Percentiles rank a stretch among this genome's conserved stretches.
Evolutionary conservation across 2,329 filamentous ascomycete species (phyloP).

Genomic region (Paecilomyces niveus): DNA sequence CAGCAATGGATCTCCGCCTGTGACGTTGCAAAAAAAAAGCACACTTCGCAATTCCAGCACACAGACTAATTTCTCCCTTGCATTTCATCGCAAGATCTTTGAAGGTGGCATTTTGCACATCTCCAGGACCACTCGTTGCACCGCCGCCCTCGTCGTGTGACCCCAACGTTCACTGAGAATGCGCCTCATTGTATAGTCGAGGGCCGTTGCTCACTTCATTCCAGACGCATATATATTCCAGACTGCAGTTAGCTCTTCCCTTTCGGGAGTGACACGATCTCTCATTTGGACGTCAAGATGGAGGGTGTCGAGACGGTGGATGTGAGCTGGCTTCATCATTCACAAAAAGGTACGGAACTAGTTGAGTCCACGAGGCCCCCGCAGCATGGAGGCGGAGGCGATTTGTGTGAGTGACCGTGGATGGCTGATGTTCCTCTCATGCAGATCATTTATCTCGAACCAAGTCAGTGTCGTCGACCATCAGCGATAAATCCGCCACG

Average conservation of each 20-base stretch:
- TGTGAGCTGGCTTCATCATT: slow-evolving; percentile 85
- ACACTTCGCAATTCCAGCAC: not conserved
- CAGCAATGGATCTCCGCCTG: slow-evolving; percentile 4
- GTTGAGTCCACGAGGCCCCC: not conserved
- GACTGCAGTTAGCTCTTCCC: not conserved
- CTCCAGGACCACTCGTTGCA: not conserved
- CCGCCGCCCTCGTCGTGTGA: not conserved
- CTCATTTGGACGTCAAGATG: slow-evolving; percentile 45
- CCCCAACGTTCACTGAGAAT: not conserved
- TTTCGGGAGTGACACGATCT: not conserved
- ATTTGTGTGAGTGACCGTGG: not conserved
- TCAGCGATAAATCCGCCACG: slow-evolving; percentile 19
- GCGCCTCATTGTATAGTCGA: not conserved
- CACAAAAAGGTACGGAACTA: slow-evolving; percentile 62
- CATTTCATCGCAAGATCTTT: not conserved
- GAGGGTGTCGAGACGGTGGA: slow-evolving; percentile 76
- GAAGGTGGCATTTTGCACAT: not conserved
- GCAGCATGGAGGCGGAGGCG: not conserved
- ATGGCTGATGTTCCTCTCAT: slow-evolving; percentile 1
- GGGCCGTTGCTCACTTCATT: not conserved
- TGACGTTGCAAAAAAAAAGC: slow-evolving; percentile 3
- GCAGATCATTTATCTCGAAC: slow-evolving; percentile 29
- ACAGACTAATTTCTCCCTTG: slow-evolving; percentile 1
- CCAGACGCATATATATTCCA: not conserved
- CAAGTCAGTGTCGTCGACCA: slow-evolving; percentile 26